Evolutionary conservation across 2,329 filamentous ascomycete species (phyloP), one percentile per base, ranked within the genome.

Genomic region (Nigrograna mackinnonii): DNA sequence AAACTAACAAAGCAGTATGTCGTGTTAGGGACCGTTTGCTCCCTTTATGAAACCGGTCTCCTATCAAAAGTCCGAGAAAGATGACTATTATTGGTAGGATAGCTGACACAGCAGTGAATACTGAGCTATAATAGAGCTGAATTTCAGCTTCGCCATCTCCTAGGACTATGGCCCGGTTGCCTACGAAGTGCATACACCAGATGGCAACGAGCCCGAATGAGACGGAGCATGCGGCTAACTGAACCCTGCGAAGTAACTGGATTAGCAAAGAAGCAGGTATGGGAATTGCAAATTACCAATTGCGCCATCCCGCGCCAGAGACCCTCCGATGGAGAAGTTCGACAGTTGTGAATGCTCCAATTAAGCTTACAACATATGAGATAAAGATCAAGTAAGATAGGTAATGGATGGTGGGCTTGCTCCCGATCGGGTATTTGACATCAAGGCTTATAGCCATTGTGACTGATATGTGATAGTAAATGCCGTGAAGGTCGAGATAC

Each of bases 261-360:
- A 34, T 41, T 51, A 52, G 30, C 62, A 37, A 13, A 38, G 30
- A 6, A 7, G 6, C 37, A 5, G 11, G 16, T 17, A 22, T 17
- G 6, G 6, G 6, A 19, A 26, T 20, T 18, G 32, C 21, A 21
- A 13, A 50, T 50, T 50, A 66, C 63, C 53, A 61, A 42, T 54
- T 54, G 30, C 61, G 52, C 61, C 60, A 66, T 31, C 62, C 61
- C 33, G 46, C 46, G 40, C 79, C 79, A 2, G 86, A 83, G 1
- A 86, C 90, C 53, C 88, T 78, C 44, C 88, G 76, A 62, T 94
- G 87, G 38, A 95, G 82, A 44, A 95, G 73, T 66, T 95, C 91
- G 22, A 95, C 75, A 0, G 90, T 91, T 3, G 89, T 89, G 37
- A 83, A 78, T 36, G 88, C 85, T 48, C 91, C 91, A 50, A 88